Conservation (phyloP, 495 filamentous ascomycete species). For the Penicilliopsis zonata region DNA sequence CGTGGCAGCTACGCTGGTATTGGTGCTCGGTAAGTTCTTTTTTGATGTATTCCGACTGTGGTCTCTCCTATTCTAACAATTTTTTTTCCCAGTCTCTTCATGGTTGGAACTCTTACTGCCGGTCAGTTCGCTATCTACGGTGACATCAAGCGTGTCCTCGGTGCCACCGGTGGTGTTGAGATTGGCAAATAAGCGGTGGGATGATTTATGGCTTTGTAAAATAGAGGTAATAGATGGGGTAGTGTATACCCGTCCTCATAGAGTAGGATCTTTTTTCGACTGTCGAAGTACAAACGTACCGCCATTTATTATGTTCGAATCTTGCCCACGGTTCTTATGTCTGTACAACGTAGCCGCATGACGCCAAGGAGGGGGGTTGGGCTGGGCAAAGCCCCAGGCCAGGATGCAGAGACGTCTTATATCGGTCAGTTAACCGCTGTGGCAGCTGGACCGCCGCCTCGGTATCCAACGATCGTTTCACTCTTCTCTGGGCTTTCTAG, state of each 20-base stretch:
- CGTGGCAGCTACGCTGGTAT: constrained; percentile 84
- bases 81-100: constrained; percentile 13
- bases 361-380: too few species aligned
- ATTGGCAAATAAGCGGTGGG: constrained; percentile 41
- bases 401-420: too few species aligned
- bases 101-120: constrained; percentile 68
- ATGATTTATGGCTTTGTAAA: constrained; percentile 2
- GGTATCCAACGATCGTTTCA: too few species aligned
- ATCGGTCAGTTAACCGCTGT: too few species aligned
- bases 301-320: too few species aligned
- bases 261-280: constrained; percentile 1
- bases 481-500: too few species aligned
- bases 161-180: constrained; percentile 70
- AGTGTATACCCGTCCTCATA: constrained; percentile 1
- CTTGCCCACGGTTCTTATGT: too few species aligned
- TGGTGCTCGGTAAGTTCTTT: constrained; percentile 47
- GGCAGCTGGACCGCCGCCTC: too few species aligned
- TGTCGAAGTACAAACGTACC: too few species aligned
- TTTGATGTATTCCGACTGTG: neutral
- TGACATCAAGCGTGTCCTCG: constrained; percentile 40
- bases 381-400: too few species aligned
- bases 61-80: constrained; percentile 1
- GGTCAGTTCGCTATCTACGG: constrained; percentile 98
- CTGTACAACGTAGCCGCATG: too few species aligned
- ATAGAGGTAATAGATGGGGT: constrained; percentile 2